Evolutionary conservation across 1,284 basidiomycete genomes (phyloP).

Genomic region (Fomitopsis palustris): DNA sequence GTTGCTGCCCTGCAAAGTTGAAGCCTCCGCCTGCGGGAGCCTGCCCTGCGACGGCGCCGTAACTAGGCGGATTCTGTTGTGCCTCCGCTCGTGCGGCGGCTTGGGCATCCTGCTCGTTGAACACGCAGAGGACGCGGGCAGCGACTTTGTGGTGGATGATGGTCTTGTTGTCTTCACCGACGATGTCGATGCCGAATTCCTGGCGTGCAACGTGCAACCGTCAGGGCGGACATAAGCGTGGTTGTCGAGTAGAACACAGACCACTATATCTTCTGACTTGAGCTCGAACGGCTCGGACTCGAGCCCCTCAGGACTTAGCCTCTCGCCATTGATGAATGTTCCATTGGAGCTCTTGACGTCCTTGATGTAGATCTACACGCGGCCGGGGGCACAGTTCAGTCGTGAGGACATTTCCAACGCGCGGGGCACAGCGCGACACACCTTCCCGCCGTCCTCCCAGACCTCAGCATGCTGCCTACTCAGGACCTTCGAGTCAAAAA

Average conservation of each 20-base stretch:
- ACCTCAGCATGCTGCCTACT: constrained; percentile 97
- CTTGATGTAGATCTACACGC: constrained; percentile 87
- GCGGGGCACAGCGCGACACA: constrained; percentile 29
- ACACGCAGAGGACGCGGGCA: constrained; percentile 87
- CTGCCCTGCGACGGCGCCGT: constrained; percentile 28
- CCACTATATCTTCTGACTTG: constrained; percentile 90
- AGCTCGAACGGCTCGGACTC: constrained; percentile 95
- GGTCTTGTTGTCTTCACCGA: constrained; percentile 97
- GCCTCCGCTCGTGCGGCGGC: constrained; percentile 66
- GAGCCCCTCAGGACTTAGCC: constrained; percentile 86
- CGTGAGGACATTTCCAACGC: background rate
- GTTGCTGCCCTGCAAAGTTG: constrained; percentile 36
- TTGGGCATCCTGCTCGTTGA: constrained; percentile 82
- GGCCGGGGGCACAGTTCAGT: background rate
- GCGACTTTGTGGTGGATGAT: constrained; percentile 99
- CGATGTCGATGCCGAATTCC: constrained; percentile 99
- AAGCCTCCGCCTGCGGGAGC: constrained; percentile 36
- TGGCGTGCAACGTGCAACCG: constrained; percentile 25
- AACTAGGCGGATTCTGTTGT: constrained; percentile 38
- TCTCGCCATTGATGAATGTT: constrained; percentile 96
- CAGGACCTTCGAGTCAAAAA: constrained; percentile 96
- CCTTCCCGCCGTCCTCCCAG: constrained; percentile 91
- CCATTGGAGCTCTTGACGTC: constrained; percentile 99
- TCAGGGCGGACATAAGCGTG: background rate
- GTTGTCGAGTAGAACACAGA: constrained; percentile 33